These are phyloP conservation scores for Chaetomiaceae sp. DNA, from an alignment of 2,329 filamentous ascomycete species.

Conservation along the genomic window DNA sequence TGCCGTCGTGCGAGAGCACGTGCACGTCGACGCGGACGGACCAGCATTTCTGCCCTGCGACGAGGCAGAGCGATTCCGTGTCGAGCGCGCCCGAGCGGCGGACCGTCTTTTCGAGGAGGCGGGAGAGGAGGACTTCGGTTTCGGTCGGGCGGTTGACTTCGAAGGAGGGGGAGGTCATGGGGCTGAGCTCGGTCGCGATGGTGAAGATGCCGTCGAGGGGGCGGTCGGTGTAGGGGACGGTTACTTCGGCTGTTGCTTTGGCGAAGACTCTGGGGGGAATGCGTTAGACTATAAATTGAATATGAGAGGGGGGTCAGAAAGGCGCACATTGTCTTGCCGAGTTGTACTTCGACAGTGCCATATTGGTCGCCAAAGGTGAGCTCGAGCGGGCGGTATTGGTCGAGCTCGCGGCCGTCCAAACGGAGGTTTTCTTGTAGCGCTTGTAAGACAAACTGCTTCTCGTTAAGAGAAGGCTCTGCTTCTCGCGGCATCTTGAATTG, in stretches of 20 bases:
- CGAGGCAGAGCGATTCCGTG: constrained; percentile 90
- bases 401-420: constrained; percentile 75
- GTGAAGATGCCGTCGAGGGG: constrained; percentile 95
- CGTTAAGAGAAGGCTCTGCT: constrained; percentile 82
- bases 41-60: constrained; percentile 89
- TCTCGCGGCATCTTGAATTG: constrained; percentile 74
- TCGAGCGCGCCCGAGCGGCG: constrained; percentile 89
- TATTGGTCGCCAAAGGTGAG: constrained; percentile 86
- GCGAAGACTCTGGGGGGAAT: constrained; percentile 59
- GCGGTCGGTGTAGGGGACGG: constrained; percentile 77
- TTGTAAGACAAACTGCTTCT: constrained; percentile 79
- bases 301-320: neutral
- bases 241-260: constrained; percentile 83
- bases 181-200: constrained; percentile 84
- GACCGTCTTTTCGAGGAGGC: constrained; percentile 88
- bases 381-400: constrained; percentile 73
- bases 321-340: constrained; percentile 81
- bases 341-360: constrained; percentile 78
- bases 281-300: too few species aligned
- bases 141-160: constrained; percentile 81
- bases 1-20: constrained; percentile 85
- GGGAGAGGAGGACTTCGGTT: constrained; percentile 78
- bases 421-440: constrained; percentile 77
- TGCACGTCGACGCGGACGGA: constrained; percentile 87
- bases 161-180: constrained; percentile 87